Evolutionary conservation across 2,329 filamentous ascomycete genomes (phyloP).

Genomic region (Verticillium tricorpus): DNA sequence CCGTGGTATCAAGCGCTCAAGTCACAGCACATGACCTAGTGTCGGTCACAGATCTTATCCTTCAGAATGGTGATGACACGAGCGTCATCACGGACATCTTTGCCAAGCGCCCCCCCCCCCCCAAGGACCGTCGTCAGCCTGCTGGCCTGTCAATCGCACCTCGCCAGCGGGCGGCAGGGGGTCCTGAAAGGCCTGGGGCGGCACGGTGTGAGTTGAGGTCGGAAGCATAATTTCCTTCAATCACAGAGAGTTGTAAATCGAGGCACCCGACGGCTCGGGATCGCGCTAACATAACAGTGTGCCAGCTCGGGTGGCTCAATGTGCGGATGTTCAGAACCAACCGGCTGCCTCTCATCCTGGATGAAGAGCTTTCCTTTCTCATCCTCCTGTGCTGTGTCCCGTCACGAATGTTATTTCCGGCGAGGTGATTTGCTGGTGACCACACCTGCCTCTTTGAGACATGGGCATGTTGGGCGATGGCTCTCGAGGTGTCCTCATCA

Average conservation of each 20-base stretch:
- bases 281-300: background rate
- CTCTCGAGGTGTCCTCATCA: too few relatives aligned
- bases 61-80: background rate
- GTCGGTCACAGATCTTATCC: background rate
- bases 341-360: background rate
- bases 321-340: background rate
- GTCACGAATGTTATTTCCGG: background rate
- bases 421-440: background rate
- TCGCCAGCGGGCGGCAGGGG: background rate
- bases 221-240: slow-evolving; percentile 15
- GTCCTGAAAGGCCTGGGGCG: background rate
- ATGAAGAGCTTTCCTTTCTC: background rate
- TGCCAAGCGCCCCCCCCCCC: background rate
- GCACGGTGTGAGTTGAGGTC: background rate
- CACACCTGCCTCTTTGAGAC: background rate
- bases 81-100: too few relatives aligned
- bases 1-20: background rate
- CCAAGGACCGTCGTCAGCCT: background rate
- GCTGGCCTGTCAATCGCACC: background rate
- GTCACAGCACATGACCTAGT: background rate
- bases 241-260: slow-evolving; percentile 3
- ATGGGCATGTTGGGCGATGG: background rate
- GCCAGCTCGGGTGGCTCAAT: background rate
- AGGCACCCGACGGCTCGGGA: background rate
- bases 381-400: background rate